Base-by-base conservation (phyloP, 768 basidiomycete species). In the Agaricus subrufescens region DNA sequence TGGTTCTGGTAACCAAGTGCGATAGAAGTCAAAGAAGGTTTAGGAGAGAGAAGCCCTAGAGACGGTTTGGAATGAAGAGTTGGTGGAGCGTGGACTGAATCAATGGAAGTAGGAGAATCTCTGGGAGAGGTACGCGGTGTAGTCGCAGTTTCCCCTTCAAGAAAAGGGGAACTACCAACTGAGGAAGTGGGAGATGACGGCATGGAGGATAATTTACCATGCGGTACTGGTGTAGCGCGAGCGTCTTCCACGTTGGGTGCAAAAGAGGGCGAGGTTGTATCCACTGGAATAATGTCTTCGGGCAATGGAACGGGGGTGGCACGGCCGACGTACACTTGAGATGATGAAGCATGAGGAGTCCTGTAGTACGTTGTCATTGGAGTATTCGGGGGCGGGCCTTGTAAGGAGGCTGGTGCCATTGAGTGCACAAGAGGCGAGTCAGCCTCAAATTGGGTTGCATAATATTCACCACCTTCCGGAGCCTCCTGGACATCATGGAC, bases 271-370 rank as follows among this genome's bases (percentile, higher is more conserved):
- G 46, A 15, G 46, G 30, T 8, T 27, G 14, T 27, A 27, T 10
- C 15, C 10, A 46, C 6, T 46, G n/a, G n/a, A 19, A 10, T 31
- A 25, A 39, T 39, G 4, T 45, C 52, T 3, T 30, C 31, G 1
- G 37, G n/a, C 26, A 30, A 14, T 12, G 25, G 12, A 50, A 19
- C 38, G 15, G 56, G 10, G 9, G 42, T 4, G 9, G 61, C 14
- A 11, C 30, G 61, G 19, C 67, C 67, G 40, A 70, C 53, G 49
- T 66, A 69, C 19, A 70, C 63, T 56, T 65, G 69, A 29, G 67
- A 68, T 9, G 64, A 63, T 11, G 65, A 63, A 9, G 65, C 67
- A 23, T 62, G 46, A 2, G 63, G 60, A 19, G 50, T 61, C 9
- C 31, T 47, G 34, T 61, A 60, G 37, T 56, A 60, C 29, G 54